Evolutionary conservation across 306 rosid species (phyloP), one percentile per base, ranked within the genome.

Genomic region (Fagus sylvatica): DNA sequence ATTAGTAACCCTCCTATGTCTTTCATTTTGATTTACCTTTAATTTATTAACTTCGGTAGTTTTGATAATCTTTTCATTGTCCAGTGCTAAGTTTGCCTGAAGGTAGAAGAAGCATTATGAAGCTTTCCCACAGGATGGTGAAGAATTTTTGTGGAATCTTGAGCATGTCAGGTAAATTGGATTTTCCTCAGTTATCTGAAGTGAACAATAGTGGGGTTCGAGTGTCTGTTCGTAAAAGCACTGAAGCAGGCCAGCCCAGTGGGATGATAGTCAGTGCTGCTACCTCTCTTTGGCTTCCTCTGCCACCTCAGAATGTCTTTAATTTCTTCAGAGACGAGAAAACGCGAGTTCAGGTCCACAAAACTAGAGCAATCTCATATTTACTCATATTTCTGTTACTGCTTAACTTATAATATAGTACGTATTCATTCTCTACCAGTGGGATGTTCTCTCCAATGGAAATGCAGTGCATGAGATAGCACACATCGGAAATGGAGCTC

Each of bases 221-320:
- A 53, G 68, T 91, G 0, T 68, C 84, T 0, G 76, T 90, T 72
- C 88, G 91, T 6, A 64, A 72, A 13, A 72, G 48, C 55, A 72
- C 19, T 4, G 86, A 71, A 49, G 37, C 59, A 7, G 87, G 92
- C 9, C 82, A 82, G 30, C 96, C 91, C 15, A 15, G 55, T 3
- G 93, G 93, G 60, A 67, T 78, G 46, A 51, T 91, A 28, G 77
- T 90, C 46, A 39, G 67, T 56, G 89, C 89, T 15, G 83, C 91
- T 8, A 80, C 86, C 64, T 87, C 96, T 55, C 64, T 91, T 30
- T 73, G 96, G 89, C 90, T 91, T 79, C 91, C 96, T 9, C 53
- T 86, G 1, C 75, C 79, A 16, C 85, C 85, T 0, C 71, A 76
- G 0, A 7, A 6, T 55, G 77, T 90, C 74, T 87, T 85, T 54